Base-by-base conservation (phyloP, 805 yeast species). In the Sugiyamaella chiloensis region DNA sequence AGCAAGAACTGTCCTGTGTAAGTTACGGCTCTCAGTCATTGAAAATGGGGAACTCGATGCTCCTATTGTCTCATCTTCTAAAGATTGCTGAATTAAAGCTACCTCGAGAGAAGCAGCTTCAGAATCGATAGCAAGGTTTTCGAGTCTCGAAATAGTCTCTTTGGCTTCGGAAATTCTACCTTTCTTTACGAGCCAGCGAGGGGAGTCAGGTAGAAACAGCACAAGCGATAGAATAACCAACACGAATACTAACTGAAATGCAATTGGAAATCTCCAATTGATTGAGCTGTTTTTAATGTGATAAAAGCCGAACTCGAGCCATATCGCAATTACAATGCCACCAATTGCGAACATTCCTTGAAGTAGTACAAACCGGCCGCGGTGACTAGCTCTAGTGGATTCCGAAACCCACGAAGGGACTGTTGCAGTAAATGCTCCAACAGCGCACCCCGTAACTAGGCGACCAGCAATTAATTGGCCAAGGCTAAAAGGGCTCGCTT, bases 321-420 rank as follows among this genome's bases (percentile, higher is more conserved):
- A 79, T 62, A 79, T 84, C 8, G 85, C 81, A 24, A 83, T 70
- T 31, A 89, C 89, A 16, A 34, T 16, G 5, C 37, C 37, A 16
- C 37, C 14, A 60, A 80, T 83, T 61, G 93, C 93, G 40, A 82
- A 72, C 20, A 83, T 81, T 55, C 83, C 79, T 66, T 83, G 86
- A 60, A 83, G 68, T 54, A 77, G 76, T 46, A 84, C 87, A 55
- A 83, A 67, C 51, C 76, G 69, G 56, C 91, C 91, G 70, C 91
- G 76, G 55, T 73, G 74, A 54, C 76, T 78, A 5, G 87, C 76
- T 50, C 75, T 76, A 36, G 88, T 76, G 68, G 81, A 75, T 66
- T 86, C 95, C 1, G 91, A 75, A 62, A 83, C 90, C 80, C 87
- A 85, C 51, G 83, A 83, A 11, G 95, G 93, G 52, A 84, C 82